Conservation (phyloP, 805 yeast genomes). For the Kuraishia molischiana region DNA sequence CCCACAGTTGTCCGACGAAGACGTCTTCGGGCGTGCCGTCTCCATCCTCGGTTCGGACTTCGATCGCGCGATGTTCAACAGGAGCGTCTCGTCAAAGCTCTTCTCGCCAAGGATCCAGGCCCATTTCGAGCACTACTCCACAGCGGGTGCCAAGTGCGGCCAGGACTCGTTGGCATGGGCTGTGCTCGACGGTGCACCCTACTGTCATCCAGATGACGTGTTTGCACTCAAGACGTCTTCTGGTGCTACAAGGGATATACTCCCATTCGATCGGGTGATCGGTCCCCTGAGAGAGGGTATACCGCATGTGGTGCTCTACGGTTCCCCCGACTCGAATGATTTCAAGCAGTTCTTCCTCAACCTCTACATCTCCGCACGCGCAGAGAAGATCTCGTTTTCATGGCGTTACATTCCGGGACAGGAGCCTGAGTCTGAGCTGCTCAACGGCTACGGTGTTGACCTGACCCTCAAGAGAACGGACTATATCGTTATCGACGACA, state of each 20-base stretch:
- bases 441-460: conserved; percentile 61
- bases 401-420: conserved; percentile 57
- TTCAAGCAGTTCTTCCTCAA: conserved; percentile 51
- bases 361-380: conserved; percentile 46
- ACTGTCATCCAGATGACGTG: conserved; percentile 62
- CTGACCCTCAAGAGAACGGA: conserved; percentile 57
- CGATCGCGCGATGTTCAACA: conserved; percentile 20
- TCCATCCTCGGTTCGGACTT: conserved; percentile 8
- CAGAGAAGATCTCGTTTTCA: conserved; percentile 61
- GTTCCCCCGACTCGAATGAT: conserved; percentile 39
- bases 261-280: conserved; percentile 54
- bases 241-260: conserved; percentile 10
- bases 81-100: conserved; percentile 35
- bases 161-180: conserved; percentile 34
- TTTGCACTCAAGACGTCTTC: conserved; percentile 65
- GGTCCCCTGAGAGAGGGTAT: conserved; percentile 39
- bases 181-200: conserved; percentile 38
- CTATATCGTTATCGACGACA: conserved; percentile 55
- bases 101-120: conserved; percentile 56
- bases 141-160: conserved; percentile 14
- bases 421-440: conserved; percentile 14
- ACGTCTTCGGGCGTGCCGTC: conserved; percentile 13
- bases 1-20: conserved; percentile 13
- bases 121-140: conserved; percentile 45
- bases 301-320: conserved; percentile 60